These are phyloP conservation scores for Russula vinacea DNA, from an alignment of 768 basidiomycete species.

Conservation along the genomic window DNA sequence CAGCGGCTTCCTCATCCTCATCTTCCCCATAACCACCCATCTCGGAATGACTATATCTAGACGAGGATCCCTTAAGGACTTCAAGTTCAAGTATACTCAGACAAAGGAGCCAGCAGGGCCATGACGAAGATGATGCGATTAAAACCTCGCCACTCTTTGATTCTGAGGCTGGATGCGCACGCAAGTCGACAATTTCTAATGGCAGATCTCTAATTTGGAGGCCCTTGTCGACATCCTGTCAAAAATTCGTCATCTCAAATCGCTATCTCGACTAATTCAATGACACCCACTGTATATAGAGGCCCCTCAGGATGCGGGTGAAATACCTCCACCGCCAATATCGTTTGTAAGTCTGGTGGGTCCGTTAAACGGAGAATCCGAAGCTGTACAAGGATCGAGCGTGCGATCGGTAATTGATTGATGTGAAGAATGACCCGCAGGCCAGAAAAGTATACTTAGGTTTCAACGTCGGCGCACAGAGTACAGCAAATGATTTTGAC, in stretches of 20 bases:
- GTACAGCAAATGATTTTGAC: constrained; percentile 88
- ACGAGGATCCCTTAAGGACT: no score
- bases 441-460: constrained; percentile 54
- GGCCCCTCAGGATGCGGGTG: constrained; percentile 82
- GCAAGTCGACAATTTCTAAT: constrained; percentile 80
- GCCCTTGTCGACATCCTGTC: constrained; percentile 77
- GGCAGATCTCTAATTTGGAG: constrained; percentile 70
- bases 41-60: no score
- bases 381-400: constrained; percentile 45
- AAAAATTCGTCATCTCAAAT: not conserved
- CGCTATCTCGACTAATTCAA: not conserved
- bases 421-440: not conserved
- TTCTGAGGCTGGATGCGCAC: constrained; percentile 32
- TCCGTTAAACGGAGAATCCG: constrained; percentile 86
- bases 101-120: not conserved
- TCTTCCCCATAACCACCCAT: no score
- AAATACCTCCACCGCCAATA: constrained; percentile 73
- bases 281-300: constrained; percentile 73
- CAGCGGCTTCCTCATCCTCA: no score
- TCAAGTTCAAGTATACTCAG: not conserved
- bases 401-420: constrained; percentile 39
- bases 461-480: constrained; percentile 77
- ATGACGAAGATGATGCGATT: not conserved
- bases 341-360: constrained; percentile 73
- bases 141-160: no score